Percentiles rank a stretch among this genome's conserved stretches.
phyloP scores from a whole-genome alignment of 2,329 filamentous ascomycete genomes.

The Curvularia eragrostidis region DNA sequence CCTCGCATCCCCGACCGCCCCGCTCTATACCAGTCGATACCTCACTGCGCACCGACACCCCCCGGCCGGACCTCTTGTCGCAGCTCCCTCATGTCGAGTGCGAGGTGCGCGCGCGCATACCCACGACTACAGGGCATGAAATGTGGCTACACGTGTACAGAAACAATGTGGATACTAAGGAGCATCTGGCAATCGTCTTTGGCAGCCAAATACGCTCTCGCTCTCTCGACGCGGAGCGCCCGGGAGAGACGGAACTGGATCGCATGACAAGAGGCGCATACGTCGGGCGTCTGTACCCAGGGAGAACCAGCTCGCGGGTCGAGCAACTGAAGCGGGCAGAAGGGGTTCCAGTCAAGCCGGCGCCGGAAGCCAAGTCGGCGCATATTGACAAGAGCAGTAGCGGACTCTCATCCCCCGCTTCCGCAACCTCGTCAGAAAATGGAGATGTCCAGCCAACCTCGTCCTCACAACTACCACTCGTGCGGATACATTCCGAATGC shows the following conservation, averaged over 20 bases:
- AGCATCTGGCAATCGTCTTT: conserved; percentile 97
- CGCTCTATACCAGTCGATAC: conserved; percentile 54
- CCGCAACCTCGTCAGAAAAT: conserved; percentile 36
- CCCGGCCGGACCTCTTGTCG: conserved; percentile 75
- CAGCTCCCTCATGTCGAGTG: conserved; percentile 87
- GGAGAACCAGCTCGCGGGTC: conserved; percentile 76
- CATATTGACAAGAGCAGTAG: conserved; percentile 17
- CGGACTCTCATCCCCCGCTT: conserved; percentile 26
- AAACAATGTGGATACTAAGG: conserved; percentile 92
- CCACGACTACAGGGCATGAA: conserved; percentile 87
- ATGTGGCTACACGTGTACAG: conserved; percentile 97
- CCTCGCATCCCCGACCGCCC: conserved; percentile 44
- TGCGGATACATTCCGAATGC: conserved; percentile 96
- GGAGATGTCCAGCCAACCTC: conserved; percentile 37
- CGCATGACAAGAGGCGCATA: conserved; percentile 96
- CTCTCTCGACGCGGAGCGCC: conserved; percentile 71
- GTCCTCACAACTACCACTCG: conserved; percentile 67
- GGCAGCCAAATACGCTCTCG: conserved; percentile 80
- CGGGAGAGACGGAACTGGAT: conserved; percentile 84
- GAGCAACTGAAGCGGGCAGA: conserved; percentile 57
- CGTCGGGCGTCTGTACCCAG: conserved; percentile 83
- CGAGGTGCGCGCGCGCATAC: conserved; percentile 91
- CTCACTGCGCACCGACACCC: conserved; percentile 44
- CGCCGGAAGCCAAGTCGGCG: conserved; percentile 13
- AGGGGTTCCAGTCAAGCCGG: conserved; percentile 32